Base-by-base conservation (phyloP, 306 rosid genomes). In the Luffa aegyptiaca region DNA sequence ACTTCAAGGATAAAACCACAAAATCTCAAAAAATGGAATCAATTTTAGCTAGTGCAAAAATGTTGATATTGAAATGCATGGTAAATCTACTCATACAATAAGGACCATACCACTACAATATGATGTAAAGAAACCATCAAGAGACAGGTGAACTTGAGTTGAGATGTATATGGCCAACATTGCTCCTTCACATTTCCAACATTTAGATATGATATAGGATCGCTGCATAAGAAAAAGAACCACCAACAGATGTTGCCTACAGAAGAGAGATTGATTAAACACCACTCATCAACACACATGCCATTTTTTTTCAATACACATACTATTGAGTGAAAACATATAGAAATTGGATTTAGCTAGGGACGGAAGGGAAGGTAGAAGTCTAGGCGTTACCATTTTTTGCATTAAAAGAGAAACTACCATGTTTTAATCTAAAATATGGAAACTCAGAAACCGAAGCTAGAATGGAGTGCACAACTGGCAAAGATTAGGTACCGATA, bases 1-100 rank as follows among this genome's bases (percentile, higher is more conserved):
- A 83, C 93, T 89, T 57, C 31, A 57, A 57, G 63, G 63, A 57
- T n/a, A 57, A 17, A 57, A 57, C 33, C 20, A 57, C 63, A 57
- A 52, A 51, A 42, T 20, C 63, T n/a, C 46, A 26, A 57, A 57
- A 57, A 57, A 18, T 57, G 10, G 3, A 57, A 57, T 5, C 35
- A 20, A 57, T 0, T 57, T 57, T 21, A 57, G n/a, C 62, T n/a
- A n/a, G n/a, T 55, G 21, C 4, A 55, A 21, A 55, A 5, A 21
- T 0, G 21, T 18, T 16, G 5, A 52, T 52, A 52, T 12, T 52
- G 6, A 13, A 55, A 55, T 13, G 59, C 59, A 55, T 55, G 59
- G n/a, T 52, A 52, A 17, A 52, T 10, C 57, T 52, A 45, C 49
- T 45, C 1, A 45, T 45, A 45, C 57, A 14, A 52, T 52, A 52